Evolutionary conservation across 208 protist species (phyloP).

Genomic region (Trypanosoma conorhini): DNA sequence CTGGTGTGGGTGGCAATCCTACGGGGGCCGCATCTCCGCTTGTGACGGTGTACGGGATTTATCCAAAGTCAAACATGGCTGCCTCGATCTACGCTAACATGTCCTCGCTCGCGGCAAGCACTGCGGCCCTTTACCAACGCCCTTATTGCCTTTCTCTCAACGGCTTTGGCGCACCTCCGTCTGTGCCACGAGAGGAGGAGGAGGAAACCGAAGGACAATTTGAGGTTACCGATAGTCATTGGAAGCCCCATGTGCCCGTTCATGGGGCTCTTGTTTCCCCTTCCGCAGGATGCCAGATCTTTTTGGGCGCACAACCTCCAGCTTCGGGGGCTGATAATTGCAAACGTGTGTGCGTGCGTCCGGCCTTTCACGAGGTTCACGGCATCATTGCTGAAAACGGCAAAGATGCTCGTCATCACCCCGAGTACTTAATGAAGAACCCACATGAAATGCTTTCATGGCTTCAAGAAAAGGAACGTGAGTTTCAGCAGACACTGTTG

Average conservation of each 20-base stretch:
- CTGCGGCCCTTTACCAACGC: background rate
- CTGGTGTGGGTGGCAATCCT: background rate
- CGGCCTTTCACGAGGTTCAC: conserved; percentile 59
- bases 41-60: conserved; percentile 22
- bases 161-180: background rate
- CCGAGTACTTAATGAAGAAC: conserved; percentile 48
- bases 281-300: conserved; percentile 50
- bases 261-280: conserved; percentile 40
- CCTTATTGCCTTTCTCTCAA: conserved; percentile 1
- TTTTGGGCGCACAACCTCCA: conserved; percentile 50
- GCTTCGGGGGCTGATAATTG: conserved; percentile 35
- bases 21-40: background rate
- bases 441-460: conserved; percentile 60
- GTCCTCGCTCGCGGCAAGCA: background rate
- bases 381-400: conserved; percentile 44
- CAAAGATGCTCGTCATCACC: conserved; percentile 63
- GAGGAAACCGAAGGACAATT: conserved; percentile 29
- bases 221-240: conserved; percentile 72
- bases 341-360: conserved; percentile 56
- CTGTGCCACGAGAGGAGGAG: conserved; percentile 14
- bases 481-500: conserved; percentile 54
- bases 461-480: conserved; percentile 49
- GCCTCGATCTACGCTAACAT: background rate
- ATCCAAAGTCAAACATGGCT: background rate
- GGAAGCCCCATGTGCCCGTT: conserved; percentile 68